phyloP scores from a whole-genome alignment of 345 rosid species.

The Camelina hispida region DNA sequence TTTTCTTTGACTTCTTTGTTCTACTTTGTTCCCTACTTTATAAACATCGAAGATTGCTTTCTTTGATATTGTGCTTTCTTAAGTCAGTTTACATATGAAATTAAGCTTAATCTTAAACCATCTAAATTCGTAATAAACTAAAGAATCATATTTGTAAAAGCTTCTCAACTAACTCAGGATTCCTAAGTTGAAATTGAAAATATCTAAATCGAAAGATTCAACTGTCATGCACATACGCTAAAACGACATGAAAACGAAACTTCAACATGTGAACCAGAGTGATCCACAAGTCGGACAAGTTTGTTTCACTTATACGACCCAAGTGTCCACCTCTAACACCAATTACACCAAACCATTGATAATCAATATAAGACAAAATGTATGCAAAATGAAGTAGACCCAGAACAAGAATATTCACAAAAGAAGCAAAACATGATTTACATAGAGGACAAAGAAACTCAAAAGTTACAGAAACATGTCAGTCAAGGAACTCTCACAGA shows the following conservation, averaged over 20 bases:
- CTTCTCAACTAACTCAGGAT: conserved; percentile 19
- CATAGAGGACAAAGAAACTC: conserved; percentile 48
- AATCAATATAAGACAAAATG: conserved; percentile 2
- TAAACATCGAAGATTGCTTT: conserved; percentile 2
- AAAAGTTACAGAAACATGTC: conserved; percentile 24
- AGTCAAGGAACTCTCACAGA: conserved; percentile 8
- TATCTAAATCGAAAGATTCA: conserved; percentile 34
- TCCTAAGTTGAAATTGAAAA: conserved; percentile 35
- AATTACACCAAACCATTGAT: neutral
- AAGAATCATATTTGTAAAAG: neutral
- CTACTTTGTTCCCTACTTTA: conserved; percentile 14
- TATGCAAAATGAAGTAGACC: conserved; percentile 4
- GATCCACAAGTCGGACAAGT: conserved; percentile 29
- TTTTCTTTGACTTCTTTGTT: conserved; percentile 7
- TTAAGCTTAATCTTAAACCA: neutral
- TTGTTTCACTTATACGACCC: conserved; percentile 29
- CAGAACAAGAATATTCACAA: conserved; percentile 34
- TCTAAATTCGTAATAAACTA: neutral
- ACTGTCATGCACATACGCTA: conserved; percentile 25
- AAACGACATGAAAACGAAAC: conserved; percentile 17
- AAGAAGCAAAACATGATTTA: conserved; percentile 47
- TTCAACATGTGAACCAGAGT: conserved; percentile 39
- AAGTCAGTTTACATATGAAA: neutral
- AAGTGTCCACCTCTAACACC: conserved; percentile 19
- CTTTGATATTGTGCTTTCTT: conserved; percentile 7